phyloP scores from a whole-genome alignment of 306 rosid genomes.

The Inga oerstediana region DNA sequence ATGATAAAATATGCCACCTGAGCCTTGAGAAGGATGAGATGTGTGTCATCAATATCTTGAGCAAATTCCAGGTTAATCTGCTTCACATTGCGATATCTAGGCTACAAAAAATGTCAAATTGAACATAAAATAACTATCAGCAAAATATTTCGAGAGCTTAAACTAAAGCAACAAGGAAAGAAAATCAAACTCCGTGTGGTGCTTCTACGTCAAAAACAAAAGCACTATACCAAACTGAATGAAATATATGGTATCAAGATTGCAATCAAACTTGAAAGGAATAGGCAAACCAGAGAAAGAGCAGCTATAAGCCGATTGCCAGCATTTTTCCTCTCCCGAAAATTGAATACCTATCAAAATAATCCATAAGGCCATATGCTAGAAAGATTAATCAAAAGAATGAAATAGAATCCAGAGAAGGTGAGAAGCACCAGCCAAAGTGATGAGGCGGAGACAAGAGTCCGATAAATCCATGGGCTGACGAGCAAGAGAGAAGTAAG shows the following conservation, averaged over 20 bases:
- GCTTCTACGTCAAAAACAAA: background rate
- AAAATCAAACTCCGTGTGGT: background rate
- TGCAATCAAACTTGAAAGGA: background rate
- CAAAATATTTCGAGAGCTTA: background rate
- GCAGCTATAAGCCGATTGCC: slow-evolving; percentile 75
- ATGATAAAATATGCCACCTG: slow-evolving; percentile 50
- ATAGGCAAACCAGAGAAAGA: slow-evolving; percentile 64
- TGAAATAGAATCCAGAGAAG: background rate
- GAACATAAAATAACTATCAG: slow-evolving; percentile 29
- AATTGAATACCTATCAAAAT: slow-evolving; percentile 52
- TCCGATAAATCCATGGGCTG: slow-evolving; percentile 64
- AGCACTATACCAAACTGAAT: background rate
- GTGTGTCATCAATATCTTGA: slow-evolving; percentile 70
- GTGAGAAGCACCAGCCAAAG: slow-evolving; percentile 60
- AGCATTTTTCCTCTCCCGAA: slow-evolving; percentile 64
- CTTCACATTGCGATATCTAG: slow-evolving; percentile 60
- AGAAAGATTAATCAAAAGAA: background rate
- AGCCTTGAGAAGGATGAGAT: slow-evolving; percentile 60
- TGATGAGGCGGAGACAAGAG: slow-evolving; percentile 56
- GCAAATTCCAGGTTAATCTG: slow-evolving; percentile 79
- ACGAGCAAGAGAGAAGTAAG: slow-evolving; percentile 63
- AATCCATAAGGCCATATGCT: background rate
- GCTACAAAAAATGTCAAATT: slow-evolving; percentile 49
- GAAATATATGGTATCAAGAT: background rate
- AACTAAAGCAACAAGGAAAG: background rate